phyloP scores from a whole-genome alignment of 495 filamentous ascomycete genomes.

The Entonaema liquescens region DNA sequence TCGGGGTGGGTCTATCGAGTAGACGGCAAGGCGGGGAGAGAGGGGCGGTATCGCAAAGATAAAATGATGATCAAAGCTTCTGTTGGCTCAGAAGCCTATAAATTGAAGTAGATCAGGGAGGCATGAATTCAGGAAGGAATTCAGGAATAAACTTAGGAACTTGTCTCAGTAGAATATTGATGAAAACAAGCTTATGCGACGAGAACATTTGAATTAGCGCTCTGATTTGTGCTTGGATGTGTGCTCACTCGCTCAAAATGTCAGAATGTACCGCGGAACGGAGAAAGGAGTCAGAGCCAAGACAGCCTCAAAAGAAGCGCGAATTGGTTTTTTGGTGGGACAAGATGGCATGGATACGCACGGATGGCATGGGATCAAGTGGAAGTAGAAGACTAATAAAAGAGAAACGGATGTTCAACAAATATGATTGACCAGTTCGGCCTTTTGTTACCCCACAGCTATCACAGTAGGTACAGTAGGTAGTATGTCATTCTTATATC shows the following conservation, averaged over 20 bases:
- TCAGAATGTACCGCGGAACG: not conserved
- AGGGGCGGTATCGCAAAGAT: not conserved
- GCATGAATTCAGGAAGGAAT: conserved; percentile 41
- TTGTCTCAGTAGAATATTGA: not conserved
- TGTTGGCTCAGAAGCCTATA: conserved; percentile 35
- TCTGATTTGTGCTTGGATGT: not conserved
- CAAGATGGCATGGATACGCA: conserved; percentile 4
- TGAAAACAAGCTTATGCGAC: not conserved
- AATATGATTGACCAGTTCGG: conserved; percentile 9
- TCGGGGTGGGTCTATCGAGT: not conserved
- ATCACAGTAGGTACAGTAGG: too few relatives aligned
- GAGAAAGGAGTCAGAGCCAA: conserved; percentile 6
- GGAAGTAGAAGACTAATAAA: not conserved
- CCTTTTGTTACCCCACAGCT: not conserved
- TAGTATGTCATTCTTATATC: conserved; percentile 6
- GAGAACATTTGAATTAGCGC: conserved; percentile 18
- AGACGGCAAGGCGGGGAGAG: not conserved
- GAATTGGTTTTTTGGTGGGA: conserved; percentile 34
- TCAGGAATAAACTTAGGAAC: conserved; percentile 7
- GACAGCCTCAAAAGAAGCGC: conserved; percentile 9
- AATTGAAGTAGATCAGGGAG: conserved; percentile 28
- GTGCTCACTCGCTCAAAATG: not conserved
- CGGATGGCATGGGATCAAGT: not conserved
- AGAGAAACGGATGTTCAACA: conserved; percentile 3
- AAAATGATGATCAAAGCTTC: conserved; percentile 17